These are phyloP conservation scores for Discostella stelligera DNA, from an alignment of 352 stramenopile species.

Conservation along the genomic window DNA sequence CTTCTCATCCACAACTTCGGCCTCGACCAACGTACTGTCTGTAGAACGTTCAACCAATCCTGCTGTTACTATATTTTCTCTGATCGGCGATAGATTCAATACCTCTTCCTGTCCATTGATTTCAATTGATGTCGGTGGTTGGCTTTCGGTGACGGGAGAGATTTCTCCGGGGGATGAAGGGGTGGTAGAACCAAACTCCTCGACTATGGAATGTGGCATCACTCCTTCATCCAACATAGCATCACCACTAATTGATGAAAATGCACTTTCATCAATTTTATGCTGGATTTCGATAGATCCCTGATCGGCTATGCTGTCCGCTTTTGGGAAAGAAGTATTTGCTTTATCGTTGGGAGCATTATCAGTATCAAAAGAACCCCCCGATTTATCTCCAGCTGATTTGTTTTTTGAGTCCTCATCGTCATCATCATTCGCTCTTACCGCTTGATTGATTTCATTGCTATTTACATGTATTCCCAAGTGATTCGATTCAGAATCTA, in stretches of 20 bases:
- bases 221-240: background rate
- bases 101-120: slow-evolving; percentile 6
- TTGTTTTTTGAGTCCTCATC: background rate
- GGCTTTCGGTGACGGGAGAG: background rate
- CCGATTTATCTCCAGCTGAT: background rate
- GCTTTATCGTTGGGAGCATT: background rate
- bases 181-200: background rate
- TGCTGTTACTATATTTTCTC: slow-evolving; percentile 8
- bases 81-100: background rate
- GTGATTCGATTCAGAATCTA: slow-evolving; percentile 4
- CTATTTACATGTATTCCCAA: background rate
- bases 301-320: background rate
- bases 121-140: background rate
- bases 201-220: background rate
- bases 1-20: background rate
- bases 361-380: background rate
- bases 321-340: background rate
- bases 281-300: background rate
- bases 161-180: background rate
- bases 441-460: background rate
- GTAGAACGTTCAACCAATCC: too few relatives aligned
- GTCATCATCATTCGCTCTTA: background rate
- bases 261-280: background rate
- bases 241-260: background rate
- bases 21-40: too few relatives aligned